phyloP scores from a whole-genome alignment of 805 yeast genomes.

The Ogataea paraovalis region DNA sequence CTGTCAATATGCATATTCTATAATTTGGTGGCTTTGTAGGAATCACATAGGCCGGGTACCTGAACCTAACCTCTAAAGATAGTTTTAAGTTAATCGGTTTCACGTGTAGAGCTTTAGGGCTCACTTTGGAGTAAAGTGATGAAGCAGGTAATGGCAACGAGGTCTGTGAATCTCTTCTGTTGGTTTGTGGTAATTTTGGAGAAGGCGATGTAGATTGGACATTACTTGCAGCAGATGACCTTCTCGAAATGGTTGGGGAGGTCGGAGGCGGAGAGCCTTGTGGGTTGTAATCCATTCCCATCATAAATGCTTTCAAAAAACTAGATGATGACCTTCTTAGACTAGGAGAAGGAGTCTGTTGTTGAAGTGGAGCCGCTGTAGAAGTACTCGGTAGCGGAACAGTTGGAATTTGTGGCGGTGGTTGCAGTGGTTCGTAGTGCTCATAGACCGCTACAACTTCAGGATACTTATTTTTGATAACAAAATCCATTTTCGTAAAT shows the following conservation, averaged over 20 bases:
- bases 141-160: conserved; percentile 3
- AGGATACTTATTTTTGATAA: conserved; percentile 38
- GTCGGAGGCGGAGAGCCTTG: conserved; percentile 2
- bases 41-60: conserved; percentile 42
- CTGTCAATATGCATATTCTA: conserved; percentile 21
- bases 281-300: conserved; percentile 16
- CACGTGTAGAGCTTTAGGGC: conserved; percentile 21
- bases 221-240: conserved; percentile 9
- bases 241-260: conserved; percentile 11
- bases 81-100: conserved; percentile 36
- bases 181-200: background rate
- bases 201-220: background rate
- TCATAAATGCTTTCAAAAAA: conserved; percentile 29
- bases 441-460: conserved; percentile 39
- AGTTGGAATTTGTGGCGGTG: conserved; percentile 5
- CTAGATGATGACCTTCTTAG: conserved; percentile 19
- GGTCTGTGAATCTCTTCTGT: background rate
- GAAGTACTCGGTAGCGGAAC: background rate
- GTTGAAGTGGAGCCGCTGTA: background rate
- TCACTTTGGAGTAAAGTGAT: conserved; percentile 6
- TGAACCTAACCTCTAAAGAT: conserved; percentile 45
- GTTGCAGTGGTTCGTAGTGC: conserved; percentile 8
- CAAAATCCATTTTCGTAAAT: conserved; percentile 42
- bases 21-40: conserved; percentile 36
- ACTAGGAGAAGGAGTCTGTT: background rate